Evolutionary conservation across 768 basidiomycete genomes (phyloP), one percentile per base, ranked within the genome.

Genomic region (Kwoniella dendrophila): DNA sequence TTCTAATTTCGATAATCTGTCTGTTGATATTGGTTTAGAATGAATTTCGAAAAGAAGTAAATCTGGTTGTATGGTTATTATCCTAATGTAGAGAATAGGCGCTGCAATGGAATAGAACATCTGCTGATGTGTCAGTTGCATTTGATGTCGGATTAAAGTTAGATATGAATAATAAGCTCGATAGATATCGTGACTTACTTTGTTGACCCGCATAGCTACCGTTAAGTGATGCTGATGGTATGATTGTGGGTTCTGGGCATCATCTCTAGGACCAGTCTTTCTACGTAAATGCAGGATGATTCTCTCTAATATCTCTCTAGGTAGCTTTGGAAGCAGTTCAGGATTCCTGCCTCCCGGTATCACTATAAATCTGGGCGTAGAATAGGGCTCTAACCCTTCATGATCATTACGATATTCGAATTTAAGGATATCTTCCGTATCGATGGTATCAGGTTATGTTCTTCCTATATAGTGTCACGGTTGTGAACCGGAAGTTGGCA

Each of bases 241-340:
- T 2, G 12, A 16, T 30, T 3, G 16, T 22, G 47, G 12, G 12
- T 49, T n/a, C 11, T 24, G 12, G 4, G 16, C 0, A 1, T 27
- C 29, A 3, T 22, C 47, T 14, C 47, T 49, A 26, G 24, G 22
- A 8, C 47, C 47, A 8, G 30, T 49, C 47, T 18, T 0, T 24
- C 47, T 49, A 27, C 47, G 20, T 18, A 49, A 24, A 6, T 49
- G 24, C 6, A 8, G n/a, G n/a, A 49, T 30, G 47, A 49, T 49
- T 27, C n/a, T 49, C 29, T 49, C 47, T 27, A 22, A 49, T 26
- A 49, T 49, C 29, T 49, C 47, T 32, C 29, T 49, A 26, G 29
- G 29, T 3, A 49, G 47, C 2, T 10, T 27, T 3, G 47, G 47
- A 2, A 49, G 12, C 22, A 16, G 16, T 6, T 18, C 8, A 38